Conservation (phyloP, 2,329 filamentous ascomycete genomes). For the Sporothrix curviconia region DNA sequence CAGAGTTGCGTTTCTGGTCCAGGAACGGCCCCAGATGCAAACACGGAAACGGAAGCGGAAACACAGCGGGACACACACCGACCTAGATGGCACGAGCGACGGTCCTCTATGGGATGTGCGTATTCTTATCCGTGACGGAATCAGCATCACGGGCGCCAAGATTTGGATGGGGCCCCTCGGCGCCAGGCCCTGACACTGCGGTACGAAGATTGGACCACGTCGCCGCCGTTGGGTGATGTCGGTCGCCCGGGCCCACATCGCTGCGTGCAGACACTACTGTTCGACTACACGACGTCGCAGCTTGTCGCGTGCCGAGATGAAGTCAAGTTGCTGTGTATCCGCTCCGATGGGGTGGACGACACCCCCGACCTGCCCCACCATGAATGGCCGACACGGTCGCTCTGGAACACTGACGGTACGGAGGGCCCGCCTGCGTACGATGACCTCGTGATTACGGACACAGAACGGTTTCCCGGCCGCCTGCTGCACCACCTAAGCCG, state of each 20-base stretch:
- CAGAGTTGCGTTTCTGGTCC: neutral
- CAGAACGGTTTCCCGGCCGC: constrained; percentile 8
- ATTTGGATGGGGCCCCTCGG: constrained; percentile 10
- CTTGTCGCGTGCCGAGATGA: constrained; percentile 3
- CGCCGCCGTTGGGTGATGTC: neutral
- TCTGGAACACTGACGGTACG: constrained; percentile 9
- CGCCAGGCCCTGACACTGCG: constrained; percentile 2
- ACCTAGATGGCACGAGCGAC: neutral
- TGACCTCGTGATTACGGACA: constrained; percentile 8
- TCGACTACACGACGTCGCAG: neutral
- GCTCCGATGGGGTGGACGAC: neutral
- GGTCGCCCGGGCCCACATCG: neutral
- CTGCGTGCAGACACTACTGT: constrained; percentile 4
- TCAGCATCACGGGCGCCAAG: constrained; percentile 3
- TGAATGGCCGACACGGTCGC: constrained; percentile 3
- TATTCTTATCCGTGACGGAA: neutral
- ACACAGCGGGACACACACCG: neutral
- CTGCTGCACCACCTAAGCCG: constrained; percentile 8
- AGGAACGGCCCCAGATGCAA: neutral
- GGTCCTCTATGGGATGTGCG: neutral
- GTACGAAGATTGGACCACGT: constrained; percentile 11
- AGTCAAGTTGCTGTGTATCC: constrained; percentile 5
- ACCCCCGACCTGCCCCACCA: neutral
- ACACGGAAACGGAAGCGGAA: neutral
- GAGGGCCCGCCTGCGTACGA: neutral